Conservation (phyloP, 1,284 basidiomycete genomes). For the Ceratobasidium sp. region DNA sequence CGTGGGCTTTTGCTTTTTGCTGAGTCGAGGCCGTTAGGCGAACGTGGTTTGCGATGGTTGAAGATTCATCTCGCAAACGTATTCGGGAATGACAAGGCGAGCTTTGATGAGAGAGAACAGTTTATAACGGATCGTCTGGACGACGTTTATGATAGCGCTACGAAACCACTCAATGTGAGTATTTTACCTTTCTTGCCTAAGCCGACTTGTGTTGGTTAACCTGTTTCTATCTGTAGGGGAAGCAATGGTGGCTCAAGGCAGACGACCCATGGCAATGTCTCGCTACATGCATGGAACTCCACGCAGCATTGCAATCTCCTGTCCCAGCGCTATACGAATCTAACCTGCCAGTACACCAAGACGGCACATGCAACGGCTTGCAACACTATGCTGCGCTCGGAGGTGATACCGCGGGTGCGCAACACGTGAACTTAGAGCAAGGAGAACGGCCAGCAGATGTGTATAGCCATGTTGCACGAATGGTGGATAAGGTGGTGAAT, state of each 20-base stretch:
- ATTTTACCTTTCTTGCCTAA: not conserved
- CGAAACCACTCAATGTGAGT: constrained; percentile 81
- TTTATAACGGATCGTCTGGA: constrained; percentile 81
- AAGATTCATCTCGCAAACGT: constrained; percentile 95
- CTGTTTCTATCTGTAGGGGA: constrained; percentile 56
- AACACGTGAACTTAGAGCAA: constrained; percentile 91
- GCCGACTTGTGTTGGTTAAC: not conserved
- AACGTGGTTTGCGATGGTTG: constrained; percentile 83
- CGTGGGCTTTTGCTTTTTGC: constrained; percentile 90
- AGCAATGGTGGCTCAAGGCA: constrained; percentile 88
- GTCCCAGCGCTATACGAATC: constrained; percentile 80
- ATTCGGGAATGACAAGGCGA: constrained; percentile 95
- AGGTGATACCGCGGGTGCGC: constrained; percentile 88
- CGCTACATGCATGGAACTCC: constrained; percentile 89
- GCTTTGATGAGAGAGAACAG: constrained; percentile 87
- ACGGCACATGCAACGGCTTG: constrained; percentile 98
- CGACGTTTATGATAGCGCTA: constrained; percentile 86
- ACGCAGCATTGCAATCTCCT: constrained; percentile 76
- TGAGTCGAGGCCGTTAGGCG: constrained; percentile 82
- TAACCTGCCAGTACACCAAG: constrained; percentile 93
- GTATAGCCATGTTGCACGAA: constrained; percentile 91
- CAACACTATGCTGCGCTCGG: constrained; percentile 99
- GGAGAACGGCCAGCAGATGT: constrained; percentile 94
- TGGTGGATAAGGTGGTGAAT: constrained; percentile 72
- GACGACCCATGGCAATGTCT: constrained; percentile 99